phyloP scores from a whole-genome alignment of 169 alveolate genomes.

The Babesia ovata region DNA sequence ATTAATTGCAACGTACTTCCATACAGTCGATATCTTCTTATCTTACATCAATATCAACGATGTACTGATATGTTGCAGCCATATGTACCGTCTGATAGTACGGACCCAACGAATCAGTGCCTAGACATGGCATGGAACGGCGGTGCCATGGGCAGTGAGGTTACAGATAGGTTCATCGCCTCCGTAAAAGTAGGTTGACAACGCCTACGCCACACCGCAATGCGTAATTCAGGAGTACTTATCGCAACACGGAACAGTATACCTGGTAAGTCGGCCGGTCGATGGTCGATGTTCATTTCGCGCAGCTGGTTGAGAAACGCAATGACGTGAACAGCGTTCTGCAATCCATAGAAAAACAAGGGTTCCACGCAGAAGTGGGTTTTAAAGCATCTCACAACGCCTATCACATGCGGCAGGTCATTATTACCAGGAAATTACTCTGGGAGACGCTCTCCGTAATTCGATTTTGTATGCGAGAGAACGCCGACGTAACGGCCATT shows the following conservation, averaged over 20 bases:
- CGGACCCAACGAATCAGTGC: background rate
- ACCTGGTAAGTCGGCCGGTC: constrained; percentile 26
- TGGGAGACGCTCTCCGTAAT: constrained; percentile 47
- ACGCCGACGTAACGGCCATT: background rate
- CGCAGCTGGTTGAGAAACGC: constrained; percentile 56
- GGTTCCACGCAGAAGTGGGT: constrained; percentile 23
- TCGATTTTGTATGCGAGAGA: constrained; percentile 9
- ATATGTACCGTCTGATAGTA: constrained; percentile 47
- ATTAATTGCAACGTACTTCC: constrained; percentile 29
- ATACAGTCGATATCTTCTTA: too few species aligned
- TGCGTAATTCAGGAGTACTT: constrained; percentile 19
- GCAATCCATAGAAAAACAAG: background rate
- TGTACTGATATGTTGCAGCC: constrained; percentile 21
- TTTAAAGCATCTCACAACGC: background rate
- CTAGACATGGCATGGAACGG: constrained; percentile 67
- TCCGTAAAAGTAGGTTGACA: constrained; percentile 20
- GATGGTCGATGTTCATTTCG: background rate
- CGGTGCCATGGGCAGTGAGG: constrained; percentile 58
- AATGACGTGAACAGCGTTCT: constrained; percentile 31
- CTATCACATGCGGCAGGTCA: background rate
- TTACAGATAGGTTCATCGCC: constrained; percentile 39
- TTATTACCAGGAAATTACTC: constrained; percentile 4
- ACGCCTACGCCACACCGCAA: background rate
- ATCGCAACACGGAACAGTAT: constrained; percentile 42
- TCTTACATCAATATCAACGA: too few species aligned